Conservation (phyloP, 2,329 filamentous ascomycete genomes). For the Fusarium algeriense region DNA sequence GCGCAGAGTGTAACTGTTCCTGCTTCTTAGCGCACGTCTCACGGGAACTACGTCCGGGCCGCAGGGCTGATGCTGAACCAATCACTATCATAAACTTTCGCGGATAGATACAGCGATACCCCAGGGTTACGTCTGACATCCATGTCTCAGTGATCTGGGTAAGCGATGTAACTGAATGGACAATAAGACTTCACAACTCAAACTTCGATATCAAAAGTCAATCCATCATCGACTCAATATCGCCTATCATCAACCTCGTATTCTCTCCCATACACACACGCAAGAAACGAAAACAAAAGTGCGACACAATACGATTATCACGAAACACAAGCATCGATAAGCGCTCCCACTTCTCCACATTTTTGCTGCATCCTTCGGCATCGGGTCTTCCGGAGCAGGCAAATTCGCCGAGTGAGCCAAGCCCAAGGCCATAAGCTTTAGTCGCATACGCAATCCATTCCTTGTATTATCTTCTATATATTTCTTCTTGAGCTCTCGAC, state of each 20-base stretch:
- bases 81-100: conserved; percentile 10
- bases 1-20: conserved; percentile 13
- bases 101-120: conserved; percentile 2
- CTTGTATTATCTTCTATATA: neutral
- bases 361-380: conserved; percentile 23
- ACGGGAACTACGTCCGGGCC: conserved; percentile 24
- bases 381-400: conserved; percentile 32
- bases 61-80: conserved; percentile 24
- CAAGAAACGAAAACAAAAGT: conserved; percentile 6
- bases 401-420: conserved; percentile 32
- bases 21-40: conserved; percentile 32
- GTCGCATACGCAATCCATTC: conserved; percentile 19
- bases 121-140: neutral
- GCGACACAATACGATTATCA: conserved; percentile 13
- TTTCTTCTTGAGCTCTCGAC: conserved; percentile 9
- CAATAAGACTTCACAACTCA: neutral
- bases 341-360: conserved; percentile 23
- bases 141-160: neutral
- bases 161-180: conserved; percentile 23
- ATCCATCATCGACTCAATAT: neutral
- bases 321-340: conserved; percentile 30
- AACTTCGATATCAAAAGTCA: neutral
- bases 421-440: neutral
- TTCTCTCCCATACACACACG: neutral
- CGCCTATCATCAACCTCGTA: neutral